Conservation (phyloP, 2,329 filamentous ascomycete genomes). For the Exophiala calicioides region DNA sequence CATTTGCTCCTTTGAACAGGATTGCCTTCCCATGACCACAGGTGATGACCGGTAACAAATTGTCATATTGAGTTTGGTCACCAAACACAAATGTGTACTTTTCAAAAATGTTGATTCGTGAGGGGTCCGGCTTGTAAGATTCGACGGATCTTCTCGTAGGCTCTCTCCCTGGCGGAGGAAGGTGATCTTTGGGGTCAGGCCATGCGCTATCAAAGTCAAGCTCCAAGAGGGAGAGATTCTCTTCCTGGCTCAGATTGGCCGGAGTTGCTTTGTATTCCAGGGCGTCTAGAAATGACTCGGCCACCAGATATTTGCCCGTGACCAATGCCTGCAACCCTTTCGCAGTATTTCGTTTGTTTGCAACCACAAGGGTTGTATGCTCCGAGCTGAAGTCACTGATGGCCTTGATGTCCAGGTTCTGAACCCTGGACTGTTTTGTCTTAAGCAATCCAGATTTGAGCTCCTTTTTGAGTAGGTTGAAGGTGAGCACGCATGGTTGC, state of each 20-base stretch:
- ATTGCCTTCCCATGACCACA: slow-evolving; percentile 82
- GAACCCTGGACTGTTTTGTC: slow-evolving; percentile 65
- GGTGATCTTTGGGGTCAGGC: slow-evolving; percentile 70
- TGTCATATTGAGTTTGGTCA: slow-evolving; percentile 72
- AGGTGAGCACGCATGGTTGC: slow-evolving; percentile 77
- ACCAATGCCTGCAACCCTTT: slow-evolving; percentile 85
- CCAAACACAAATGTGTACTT: slow-evolving; percentile 90
- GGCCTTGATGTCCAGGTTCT: slow-evolving; percentile 87
- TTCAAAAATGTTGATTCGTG: slow-evolving; percentile 72
- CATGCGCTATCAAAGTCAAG: slow-evolving; percentile 75
- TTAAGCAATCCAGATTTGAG: slow-evolving; percentile 65
- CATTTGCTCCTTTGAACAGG: slow-evolving; percentile 61
- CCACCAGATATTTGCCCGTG: slow-evolving; percentile 76
- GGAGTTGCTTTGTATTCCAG: slow-evolving; percentile 62
- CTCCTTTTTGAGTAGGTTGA: slow-evolving; percentile 73
- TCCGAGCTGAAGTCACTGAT: slow-evolving; percentile 68
- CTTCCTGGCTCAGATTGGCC: slow-evolving; percentile 52
- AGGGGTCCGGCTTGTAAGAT: slow-evolving; percentile 70
- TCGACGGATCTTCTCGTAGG: slow-evolving; percentile 66
- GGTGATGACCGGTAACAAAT: slow-evolving; percentile 71
- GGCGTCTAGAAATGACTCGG: slow-evolving; percentile 70
- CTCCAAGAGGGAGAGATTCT: slow-evolving; percentile 64
- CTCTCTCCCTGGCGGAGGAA: slow-evolving; percentile 76
- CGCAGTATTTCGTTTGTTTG: slow-evolving; percentile 85
- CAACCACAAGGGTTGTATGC: slow-evolving; percentile 82